These are phyloP conservation scores for Tetracladium maxilliforme DNA, from an alignment of 2,329 filamentous ascomycete genomes.

Conservation along the genomic window DNA sequence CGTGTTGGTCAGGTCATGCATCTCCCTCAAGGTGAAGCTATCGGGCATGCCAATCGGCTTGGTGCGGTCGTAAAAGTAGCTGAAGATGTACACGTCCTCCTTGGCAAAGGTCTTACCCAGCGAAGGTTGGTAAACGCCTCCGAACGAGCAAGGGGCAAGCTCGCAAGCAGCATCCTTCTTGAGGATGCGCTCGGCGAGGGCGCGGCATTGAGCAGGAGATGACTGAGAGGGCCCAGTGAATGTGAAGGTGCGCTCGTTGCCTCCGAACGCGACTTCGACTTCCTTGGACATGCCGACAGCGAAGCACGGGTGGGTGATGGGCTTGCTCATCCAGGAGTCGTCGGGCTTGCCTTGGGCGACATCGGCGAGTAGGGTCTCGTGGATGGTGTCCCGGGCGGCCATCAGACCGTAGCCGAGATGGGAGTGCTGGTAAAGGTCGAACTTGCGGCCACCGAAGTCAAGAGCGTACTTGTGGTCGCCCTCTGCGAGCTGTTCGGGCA, in stretches of 20 bases:
- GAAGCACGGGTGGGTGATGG: slow-evolving; percentile 76
- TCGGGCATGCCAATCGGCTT: slow-evolving; percentile 96
- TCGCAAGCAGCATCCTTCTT: slow-evolving; percentile 73
- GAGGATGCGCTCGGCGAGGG: slow-evolving; percentile 78
- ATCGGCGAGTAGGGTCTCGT: slow-evolving; percentile 59
- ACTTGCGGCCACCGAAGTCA: slow-evolving; percentile 77
- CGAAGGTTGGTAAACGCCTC: slow-evolving; percentile 87
- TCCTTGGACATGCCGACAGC: slow-evolving; percentile 62
- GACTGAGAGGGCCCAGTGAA: slow-evolving; percentile 73
- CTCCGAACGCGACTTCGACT: slow-evolving; percentile 58
- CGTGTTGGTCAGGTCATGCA: slow-evolving; percentile 69
- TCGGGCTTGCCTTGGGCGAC: slow-evolving; percentile 47
- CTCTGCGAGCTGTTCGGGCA: slow-evolving; percentile 71
- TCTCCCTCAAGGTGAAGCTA: slow-evolving; percentile 80
- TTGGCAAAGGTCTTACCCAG: slow-evolving; percentile 81
- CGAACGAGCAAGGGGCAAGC: slow-evolving; percentile 92
- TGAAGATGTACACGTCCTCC: slow-evolving; percentile 93
- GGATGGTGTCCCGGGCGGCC: slow-evolving; percentile 80
- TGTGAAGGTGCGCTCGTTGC: slow-evolving; percentile 52
- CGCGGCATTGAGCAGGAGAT: slow-evolving; percentile 76
- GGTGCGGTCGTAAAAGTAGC: slow-evolving; percentile 95
- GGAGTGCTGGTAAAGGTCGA: slow-evolving; percentile 93
- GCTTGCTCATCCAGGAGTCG: slow-evolving; percentile 53
- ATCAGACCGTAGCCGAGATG: slow-evolving; percentile 95
- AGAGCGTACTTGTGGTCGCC: slow-evolving; percentile 95